Conservation (phyloP, 2,329 filamentous ascomycete species). For the Emmonsiellopsis sp. region DNA sequence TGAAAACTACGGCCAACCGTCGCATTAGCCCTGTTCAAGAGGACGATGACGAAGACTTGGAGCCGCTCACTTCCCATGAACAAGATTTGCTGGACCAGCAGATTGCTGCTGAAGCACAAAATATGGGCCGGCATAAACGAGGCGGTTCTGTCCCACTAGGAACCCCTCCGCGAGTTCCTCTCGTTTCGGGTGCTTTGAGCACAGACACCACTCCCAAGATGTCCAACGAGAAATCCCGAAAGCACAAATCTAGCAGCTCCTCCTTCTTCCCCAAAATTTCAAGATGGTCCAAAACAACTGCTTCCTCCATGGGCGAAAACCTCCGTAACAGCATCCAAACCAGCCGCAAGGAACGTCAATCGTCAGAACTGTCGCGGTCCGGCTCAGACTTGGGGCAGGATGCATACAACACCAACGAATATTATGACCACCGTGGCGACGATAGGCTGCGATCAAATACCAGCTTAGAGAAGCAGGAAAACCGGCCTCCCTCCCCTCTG, state of each 20-base stretch:
- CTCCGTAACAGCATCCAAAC: constrained; percentile 55
- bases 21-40: constrained; percentile 81
- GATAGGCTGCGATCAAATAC: constrained; percentile 36
- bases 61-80: constrained; percentile 39
- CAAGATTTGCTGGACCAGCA: constrained; percentile 44
- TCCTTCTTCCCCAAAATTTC: constrained; percentile 87
- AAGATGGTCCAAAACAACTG: constrained; percentile 92
- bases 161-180: constrained; percentile 36
- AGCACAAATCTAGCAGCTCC: constrained; percentile 79
- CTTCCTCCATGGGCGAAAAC: constrained; percentile 73
- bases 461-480: constrained; percentile 34
- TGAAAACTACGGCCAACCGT: constrained; percentile 35
- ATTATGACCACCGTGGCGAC: constrained; percentile 38
- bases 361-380: constrained; percentile 62
- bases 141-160: constrained; percentile 35
- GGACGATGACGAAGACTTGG: constrained; percentile 65
- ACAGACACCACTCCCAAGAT: constrained; percentile 67
- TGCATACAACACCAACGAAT: constrained; percentile 40
- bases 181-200: constrained; percentile 46
- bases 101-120: constrained; percentile 50
- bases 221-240: constrained; percentile 63
- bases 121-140: constrained; percentile 34
- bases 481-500: constrained; percentile 51
- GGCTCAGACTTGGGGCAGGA: constrained; percentile 65
- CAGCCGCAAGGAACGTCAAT: constrained; percentile 51